These are phyloP conservation scores for Patellifolia procumbens DNA, from an alignment of 179 eudicot genomes.

Conservation along the genomic window DNA sequence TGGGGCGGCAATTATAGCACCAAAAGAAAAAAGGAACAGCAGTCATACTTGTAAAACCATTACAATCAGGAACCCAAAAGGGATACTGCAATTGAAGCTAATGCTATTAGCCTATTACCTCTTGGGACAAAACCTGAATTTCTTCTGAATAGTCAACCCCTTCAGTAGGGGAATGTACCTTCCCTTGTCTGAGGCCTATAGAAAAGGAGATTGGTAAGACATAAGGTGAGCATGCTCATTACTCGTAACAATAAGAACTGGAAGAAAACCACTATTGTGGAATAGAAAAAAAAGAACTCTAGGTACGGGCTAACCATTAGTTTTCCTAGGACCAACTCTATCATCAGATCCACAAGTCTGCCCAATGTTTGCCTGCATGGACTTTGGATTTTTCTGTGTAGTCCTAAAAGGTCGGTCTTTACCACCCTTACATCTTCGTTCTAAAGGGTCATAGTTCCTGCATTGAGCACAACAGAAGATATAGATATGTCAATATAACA, in stretches of 20 bases:
- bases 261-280: background rate
- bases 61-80: background rate
- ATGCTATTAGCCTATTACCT: conserved; percentile 64
- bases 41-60: background rate
- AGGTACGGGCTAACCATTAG: conserved; percentile 40
- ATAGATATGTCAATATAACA: background rate
- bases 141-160: conserved; percentile 45
- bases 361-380: conserved; percentile 66
- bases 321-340: conserved; percentile 39
- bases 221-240: background rate
- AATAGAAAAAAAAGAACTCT: conserved; percentile 1
- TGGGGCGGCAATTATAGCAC: too few relatives aligned
- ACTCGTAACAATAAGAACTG: background rate
- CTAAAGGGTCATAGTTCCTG: conserved; percentile 85
- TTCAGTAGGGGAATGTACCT: conserved; percentile 30
- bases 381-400: conserved; percentile 54
- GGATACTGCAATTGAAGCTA: background rate
- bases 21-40: too few relatives aligned
- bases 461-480: conserved; percentile 19
- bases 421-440: conserved; percentile 79
- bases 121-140: conserved; percentile 59
- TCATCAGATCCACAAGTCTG: conserved; percentile 48
- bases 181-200: conserved; percentile 57
- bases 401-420: conserved; percentile 51
- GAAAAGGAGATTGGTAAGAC: conserved; percentile 5